Evolutionary conservation across 2,329 filamentous ascomycete genomes (phyloP).

Genomic region (Colletotrichum tropicale): DNA sequence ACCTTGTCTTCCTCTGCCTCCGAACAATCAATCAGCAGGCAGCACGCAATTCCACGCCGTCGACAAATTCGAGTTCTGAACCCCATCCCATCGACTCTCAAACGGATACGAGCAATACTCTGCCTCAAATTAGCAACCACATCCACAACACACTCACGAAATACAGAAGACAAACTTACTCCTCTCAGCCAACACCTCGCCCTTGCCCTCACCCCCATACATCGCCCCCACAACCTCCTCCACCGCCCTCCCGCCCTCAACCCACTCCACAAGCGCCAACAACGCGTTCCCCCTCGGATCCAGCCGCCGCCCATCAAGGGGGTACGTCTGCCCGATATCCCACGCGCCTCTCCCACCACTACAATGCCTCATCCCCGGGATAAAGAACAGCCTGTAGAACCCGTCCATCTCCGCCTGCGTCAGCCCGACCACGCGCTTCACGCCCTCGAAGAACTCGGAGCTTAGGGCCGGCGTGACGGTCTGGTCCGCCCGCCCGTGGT

Average conservation of each 20-base stretch:
- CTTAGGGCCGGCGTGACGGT: conserved; percentile 48
- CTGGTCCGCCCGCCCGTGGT: conserved; percentile 48
- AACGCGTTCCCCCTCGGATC: conserved; percentile 46
- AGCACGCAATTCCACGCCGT: background rate
- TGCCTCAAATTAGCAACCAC: background rate
- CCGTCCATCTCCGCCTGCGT: conserved; percentile 36
- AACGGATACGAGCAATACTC: background rate
- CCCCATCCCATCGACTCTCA: background rate
- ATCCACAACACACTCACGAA: background rate
- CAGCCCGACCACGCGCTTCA: conserved; percentile 44
- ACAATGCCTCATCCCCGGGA: conserved; percentile 59
- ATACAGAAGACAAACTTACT: background rate
- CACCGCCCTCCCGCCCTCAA: conserved; percentile 35
- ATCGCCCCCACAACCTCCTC: background rate
- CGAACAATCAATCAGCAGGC: background rate
- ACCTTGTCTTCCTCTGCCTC: background rate
- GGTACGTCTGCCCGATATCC: conserved; percentile 28
- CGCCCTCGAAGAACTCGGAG: conserved; percentile 52
- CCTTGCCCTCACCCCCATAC: background rate
- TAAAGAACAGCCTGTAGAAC: conserved; percentile 55
- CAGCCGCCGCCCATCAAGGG: conserved; percentile 23
- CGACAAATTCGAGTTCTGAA: background rate
- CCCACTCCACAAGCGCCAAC: conserved; percentile 51
- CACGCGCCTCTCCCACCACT: conserved; percentile 45
- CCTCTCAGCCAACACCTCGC: background rate